Percentiles rank a stretch among this genome's conserved stretches.
These are phyloP conservation scores for Tetramitus jugosus DNA, from an alignment of 208 protist species.

Conservation along the genomic window DNA sequence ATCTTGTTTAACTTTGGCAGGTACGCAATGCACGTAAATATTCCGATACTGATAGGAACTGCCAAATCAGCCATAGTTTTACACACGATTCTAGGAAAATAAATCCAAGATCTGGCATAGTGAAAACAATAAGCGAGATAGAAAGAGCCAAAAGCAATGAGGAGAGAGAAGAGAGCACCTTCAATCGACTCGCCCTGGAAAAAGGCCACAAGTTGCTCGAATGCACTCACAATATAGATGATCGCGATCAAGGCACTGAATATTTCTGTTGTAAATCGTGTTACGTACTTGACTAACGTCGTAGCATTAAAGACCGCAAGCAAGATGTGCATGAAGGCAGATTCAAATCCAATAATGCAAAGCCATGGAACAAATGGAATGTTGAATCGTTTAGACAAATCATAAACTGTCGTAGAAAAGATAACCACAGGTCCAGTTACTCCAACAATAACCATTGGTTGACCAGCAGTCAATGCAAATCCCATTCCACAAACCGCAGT, in stretches of 20 bases:
- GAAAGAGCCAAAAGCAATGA: neutral
- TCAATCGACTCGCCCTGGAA: too few relatives aligned
- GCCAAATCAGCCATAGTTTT: slow-evolving; percentile 22
- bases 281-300: slow-evolving; percentile 26
- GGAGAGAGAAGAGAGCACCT: too few relatives aligned
- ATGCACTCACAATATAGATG: slow-evolving; percentile 35
- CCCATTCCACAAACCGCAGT: slow-evolving; percentile 27
- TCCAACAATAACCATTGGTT: slow-evolving; percentile 37
- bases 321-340: slow-evolving; percentile 31
- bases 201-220: slow-evolving; percentile 1
- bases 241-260: slow-evolving; percentile 38
- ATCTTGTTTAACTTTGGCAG: neutral
- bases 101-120: neutral
- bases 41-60: neutral
- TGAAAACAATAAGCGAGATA: neutral
- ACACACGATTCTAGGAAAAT: neutral
- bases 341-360: slow-evolving; percentile 27
- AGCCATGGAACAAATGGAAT: slow-evolving; percentile 33
- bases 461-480: slow-evolving; percentile 29
- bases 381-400: slow-evolving; percentile 26
- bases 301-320: slow-evolving; percentile 28
- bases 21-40: neutral
- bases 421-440: slow-evolving; percentile 37
- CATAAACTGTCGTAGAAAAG: slow-evolving; percentile 33
- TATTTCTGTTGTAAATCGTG: slow-evolving; percentile 32